Base-by-base conservation (phyloP, 2,329 filamentous ascomycete genomes). In the Passalora sequoiae region DNA sequence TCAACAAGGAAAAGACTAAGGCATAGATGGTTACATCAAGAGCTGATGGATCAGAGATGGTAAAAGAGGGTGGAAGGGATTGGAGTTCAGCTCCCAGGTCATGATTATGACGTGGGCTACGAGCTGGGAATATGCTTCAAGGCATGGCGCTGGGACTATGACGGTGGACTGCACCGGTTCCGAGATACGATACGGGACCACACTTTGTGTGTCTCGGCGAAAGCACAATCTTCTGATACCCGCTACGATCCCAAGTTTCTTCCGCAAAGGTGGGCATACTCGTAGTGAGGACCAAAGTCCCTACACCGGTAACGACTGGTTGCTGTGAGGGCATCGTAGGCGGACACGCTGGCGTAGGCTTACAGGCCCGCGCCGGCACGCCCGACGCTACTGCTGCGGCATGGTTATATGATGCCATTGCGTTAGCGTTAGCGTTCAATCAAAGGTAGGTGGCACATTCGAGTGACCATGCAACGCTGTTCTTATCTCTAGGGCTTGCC, bases 401-500 rank as follows among this genome's bases (percentile, higher is more conserved):
- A 36, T 13, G 33, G 20, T 20, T 24, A 36, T 12, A 36, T 12
- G 33, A 36, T 8, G 33, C 33, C 33, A 15, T 24, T 6, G 19
- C 24, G 33, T n/a, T 17, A 19, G 15, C 15, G 30, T 9, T 19
- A 33, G 15, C 12, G 30, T 33, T 9, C 16, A 16, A 19, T 19
- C 30, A 19, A n/a, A 19, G 13, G 30, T 17, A 16, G 20, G 13
- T 19, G n/a, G 30, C 17, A 17, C 5, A 10, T 33, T 28, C 7
- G 15, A 8, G 5, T 8, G 10, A 12, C 20, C 9, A 21, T n/a
- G 8, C 44, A 65, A 71, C 85, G 86, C 86, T 36, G 33, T 36
- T 20, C 20, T 81, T 88, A 94, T 94, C 87, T 84, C 85, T 86
- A 82, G 81, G 80, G 83, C 76, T 78, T 82, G 80, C 84, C 75